A percentile compares a stretch with the other conserved stretches of the same genome.
Evolutionary conservation across 2,329 filamentous ascomycete genomes (phyloP).

Genomic region (Pestalotiopsis sp.): DNA sequence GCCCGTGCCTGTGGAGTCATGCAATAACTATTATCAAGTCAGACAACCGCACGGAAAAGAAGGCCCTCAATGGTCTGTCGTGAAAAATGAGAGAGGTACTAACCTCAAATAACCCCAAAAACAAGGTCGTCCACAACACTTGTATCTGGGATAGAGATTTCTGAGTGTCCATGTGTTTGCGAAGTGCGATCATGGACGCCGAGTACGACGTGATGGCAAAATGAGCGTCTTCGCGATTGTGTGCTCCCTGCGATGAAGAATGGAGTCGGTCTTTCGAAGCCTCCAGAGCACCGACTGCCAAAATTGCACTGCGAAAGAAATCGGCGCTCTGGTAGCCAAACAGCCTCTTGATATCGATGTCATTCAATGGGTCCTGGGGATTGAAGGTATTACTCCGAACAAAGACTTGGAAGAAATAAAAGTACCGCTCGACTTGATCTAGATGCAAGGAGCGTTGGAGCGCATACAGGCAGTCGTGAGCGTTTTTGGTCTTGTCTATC

Average conservation of each 20-base stretch:
- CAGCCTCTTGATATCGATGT: neutral
- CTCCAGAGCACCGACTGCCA: conserved; percentile 8
- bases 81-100: neutral
- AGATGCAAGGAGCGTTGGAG: neutral
- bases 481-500: neutral
- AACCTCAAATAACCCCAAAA: conserved; percentile 14
- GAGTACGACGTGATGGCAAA: conserved; percentile 8
- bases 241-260: neutral
- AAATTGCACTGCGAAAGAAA: neutral
- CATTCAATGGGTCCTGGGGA: neutral
- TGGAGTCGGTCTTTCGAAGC: neutral
- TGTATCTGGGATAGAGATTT: neutral
- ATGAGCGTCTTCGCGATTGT: neutral
- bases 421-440: neutral
- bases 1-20: conserved; percentile 7
- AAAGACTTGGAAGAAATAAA: conserved; percentile 11
- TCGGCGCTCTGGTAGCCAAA: neutral
- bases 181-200: neutral
- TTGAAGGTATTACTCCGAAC: conserved; percentile 10
- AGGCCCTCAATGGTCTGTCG: neutral
- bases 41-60: neutral
- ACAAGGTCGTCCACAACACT: conserved; percentile 13
- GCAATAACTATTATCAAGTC: conserved; percentile 6
- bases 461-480: neutral
- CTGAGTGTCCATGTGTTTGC: neutral